A percentile compares a stretch with the other conserved stretches of the same genome.
These are phyloP conservation scores for Dendrobium nobile DNA, from an alignment of 106 monocot genomes.

Conservation along the genomic window DNA sequence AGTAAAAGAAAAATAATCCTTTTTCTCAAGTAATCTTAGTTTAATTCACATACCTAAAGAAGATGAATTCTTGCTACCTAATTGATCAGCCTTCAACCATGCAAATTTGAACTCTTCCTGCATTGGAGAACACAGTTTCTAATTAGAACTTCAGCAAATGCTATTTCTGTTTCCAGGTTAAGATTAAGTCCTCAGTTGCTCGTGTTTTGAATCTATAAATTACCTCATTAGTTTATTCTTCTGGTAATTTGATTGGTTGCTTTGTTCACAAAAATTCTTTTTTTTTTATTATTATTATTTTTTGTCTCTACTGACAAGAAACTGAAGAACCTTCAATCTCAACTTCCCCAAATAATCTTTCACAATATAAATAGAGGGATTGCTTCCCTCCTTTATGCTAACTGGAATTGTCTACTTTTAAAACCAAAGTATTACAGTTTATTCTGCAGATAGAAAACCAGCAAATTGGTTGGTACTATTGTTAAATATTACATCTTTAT, in stretches of 20 bases:
- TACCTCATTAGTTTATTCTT: not conserved
- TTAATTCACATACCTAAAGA: too few species aligned
- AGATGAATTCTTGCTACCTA: too few species aligned
- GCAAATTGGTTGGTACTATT: not conserved
- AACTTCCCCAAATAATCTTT: not conserved
- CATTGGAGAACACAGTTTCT: not conserved
- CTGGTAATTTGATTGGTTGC: not conserved
- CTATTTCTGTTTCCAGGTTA: not conserved
- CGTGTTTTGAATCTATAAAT: not conserved
- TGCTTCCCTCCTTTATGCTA: not conserved
- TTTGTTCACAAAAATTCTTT: slow-evolving; percentile 5
- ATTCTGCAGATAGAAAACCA: not conserved
- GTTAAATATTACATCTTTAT: too few species aligned
- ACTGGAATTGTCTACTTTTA: too few species aligned
- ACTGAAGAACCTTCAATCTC: not conserved
- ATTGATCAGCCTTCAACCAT: not conserved
- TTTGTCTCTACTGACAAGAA: slow-evolving; percentile 3
- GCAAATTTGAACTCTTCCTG: not conserved
- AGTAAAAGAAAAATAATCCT: too few species aligned
- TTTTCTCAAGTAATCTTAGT: too few species aligned
- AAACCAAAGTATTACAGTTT: not conserved
- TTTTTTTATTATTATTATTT: too few species aligned
- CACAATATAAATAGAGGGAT: not conserved
- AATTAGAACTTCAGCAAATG: too few species aligned
- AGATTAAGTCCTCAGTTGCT: not conserved